Percentiles rank a stretch among this genome's conserved stretches.
phyloP scores from a whole-genome alignment of 371 early-diverging fungal genomes.

The Rhizopus sp. region DNA sequence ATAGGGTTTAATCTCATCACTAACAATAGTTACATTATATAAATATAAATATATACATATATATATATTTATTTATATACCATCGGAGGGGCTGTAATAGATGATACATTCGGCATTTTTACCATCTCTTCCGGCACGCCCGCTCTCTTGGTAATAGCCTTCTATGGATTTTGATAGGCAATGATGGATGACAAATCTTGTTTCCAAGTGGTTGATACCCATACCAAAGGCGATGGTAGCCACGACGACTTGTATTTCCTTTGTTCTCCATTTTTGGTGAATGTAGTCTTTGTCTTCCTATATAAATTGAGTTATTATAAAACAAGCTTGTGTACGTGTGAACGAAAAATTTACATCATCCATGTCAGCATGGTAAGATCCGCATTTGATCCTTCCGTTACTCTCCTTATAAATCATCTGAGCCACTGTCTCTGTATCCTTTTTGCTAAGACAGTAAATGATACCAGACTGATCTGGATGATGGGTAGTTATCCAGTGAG shows the following conservation, averaged over 20 bases:
- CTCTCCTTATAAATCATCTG: constrained; percentile 56
- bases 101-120: constrained; percentile 72
- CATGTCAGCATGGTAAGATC: constrained; percentile 85
- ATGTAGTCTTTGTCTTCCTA: constrained; percentile 65
- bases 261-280: constrained; percentile 77
- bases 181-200: constrained; percentile 87
- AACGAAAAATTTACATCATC: constrained; percentile 44
- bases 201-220: constrained; percentile 88
- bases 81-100: constrained; percentile 72
- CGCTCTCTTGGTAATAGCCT: constrained; percentile 94
- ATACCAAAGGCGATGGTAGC: constrained; percentile 90
- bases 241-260: constrained; percentile 72
- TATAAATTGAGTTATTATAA: not conserved
- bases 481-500: constrained; percentile 60
- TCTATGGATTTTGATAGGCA: constrained; percentile 85
- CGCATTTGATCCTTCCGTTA: constrained; percentile 53
- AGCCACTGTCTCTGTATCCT: constrained; percentile 75
- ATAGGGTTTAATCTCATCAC: constrained; percentile 62
- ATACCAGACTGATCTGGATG: constrained; percentile 74
- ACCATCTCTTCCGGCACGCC: constrained; percentile 86
- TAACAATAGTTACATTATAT: constrained; percentile 3
- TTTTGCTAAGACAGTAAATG: constrained; percentile 81
- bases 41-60: not conserved
- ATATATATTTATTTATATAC: constrained; percentile 18
- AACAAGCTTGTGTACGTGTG: not conserved